phyloP scores from a whole-genome alignment of 2,329 filamentous ascomycete species.

The Sclerotinia nivalis region DNA sequence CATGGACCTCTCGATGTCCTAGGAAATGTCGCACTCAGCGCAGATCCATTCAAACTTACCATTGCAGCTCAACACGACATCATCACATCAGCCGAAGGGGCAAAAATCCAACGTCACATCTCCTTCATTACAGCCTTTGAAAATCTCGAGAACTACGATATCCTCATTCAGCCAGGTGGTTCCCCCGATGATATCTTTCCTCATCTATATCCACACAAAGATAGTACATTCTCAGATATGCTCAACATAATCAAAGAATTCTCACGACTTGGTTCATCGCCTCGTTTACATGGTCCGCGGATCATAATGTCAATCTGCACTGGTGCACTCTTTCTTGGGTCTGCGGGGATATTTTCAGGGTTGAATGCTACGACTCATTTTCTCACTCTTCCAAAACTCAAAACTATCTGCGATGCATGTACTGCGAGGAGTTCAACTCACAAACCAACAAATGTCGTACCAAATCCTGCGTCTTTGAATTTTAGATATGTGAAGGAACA shows the following conservation, averaged over 20 bases:
- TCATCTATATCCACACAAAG: conserved; percentile 8
- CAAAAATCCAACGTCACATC: conserved; percentile 46
- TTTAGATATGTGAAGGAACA: conserved; percentile 23
- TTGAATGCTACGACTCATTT: conserved; percentile 81
- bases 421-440: not conserved
- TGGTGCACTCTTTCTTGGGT: conserved; percentile 73
- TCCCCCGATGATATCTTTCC: conserved; percentile 56
- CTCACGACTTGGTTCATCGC: conserved; percentile 75
- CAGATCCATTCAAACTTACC: conserved; percentile 20
- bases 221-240: conserved; percentile 65
- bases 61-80: conserved; percentile 19
- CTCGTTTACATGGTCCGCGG: conserved; percentile 65
- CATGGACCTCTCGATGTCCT: conserved; percentile 20
- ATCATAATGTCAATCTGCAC: conserved; percentile 80
- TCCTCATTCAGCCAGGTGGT: conserved; percentile 77
- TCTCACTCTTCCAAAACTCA: conserved; percentile 76
- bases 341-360: conserved; percentile 74
- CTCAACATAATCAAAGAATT: conserved; percentile 73
- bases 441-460: conserved; percentile 5
- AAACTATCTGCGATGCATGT: conserved; percentile 55
- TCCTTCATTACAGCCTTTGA: conserved; percentile 76
- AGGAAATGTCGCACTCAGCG: conserved; percentile 6
- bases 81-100: conserved; percentile 15
- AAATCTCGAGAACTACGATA: conserved; percentile 60
- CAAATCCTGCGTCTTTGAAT: conserved; percentile 14